Conservation (phyloP, 192 early-diverging fungal species). For the Spizellomyces punctatus region DNA sequence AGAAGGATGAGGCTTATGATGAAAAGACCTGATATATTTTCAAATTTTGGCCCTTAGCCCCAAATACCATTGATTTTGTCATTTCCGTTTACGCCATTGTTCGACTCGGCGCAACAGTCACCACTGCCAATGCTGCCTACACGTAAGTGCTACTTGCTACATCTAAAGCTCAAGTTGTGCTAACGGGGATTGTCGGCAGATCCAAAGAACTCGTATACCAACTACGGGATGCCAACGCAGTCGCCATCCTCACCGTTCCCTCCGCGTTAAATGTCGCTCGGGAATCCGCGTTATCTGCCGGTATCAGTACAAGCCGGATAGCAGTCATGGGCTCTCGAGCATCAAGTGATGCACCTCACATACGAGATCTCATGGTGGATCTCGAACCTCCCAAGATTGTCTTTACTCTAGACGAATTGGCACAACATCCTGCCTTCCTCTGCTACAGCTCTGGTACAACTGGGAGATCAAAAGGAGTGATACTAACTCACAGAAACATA, state of each 20-base stretch:
- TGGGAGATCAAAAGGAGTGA: conserved; percentile 66
- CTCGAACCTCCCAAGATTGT: conserved; percentile 30
- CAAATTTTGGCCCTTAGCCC: conserved; percentile 56
- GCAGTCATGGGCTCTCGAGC: background rate
- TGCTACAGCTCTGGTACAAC: conserved; percentile 77
- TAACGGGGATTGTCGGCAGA: background rate
- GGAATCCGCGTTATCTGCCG: conserved; percentile 30
- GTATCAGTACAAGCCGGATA: conserved; percentile 34
- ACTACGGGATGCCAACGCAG: conserved; percentile 69
- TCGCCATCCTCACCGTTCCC: conserved; percentile 58
- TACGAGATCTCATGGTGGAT: conserved; percentile 42
- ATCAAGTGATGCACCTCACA: conserved; percentile 36
- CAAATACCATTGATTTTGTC: conserved; percentile 71
- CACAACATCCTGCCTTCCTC: conserved; percentile 55
- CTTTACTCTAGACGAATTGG: conserved; percentile 43
- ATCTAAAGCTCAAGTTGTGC: background rate
- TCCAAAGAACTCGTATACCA: conserved; percentile 46
- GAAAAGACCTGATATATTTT: no score
- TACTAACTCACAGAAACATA: conserved; percentile 78
- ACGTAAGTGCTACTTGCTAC: conserved; percentile 71
- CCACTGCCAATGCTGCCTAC: conserved; percentile 83
- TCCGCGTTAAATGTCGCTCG: conserved; percentile 28
- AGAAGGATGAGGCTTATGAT: no score
- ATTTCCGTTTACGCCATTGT: conserved; percentile 63
- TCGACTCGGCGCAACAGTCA: conserved; percentile 58